Evolutionary conservation across 345 rosid genomes (phyloP).

Genomic region (Hibiscus tridactylites): DNA sequence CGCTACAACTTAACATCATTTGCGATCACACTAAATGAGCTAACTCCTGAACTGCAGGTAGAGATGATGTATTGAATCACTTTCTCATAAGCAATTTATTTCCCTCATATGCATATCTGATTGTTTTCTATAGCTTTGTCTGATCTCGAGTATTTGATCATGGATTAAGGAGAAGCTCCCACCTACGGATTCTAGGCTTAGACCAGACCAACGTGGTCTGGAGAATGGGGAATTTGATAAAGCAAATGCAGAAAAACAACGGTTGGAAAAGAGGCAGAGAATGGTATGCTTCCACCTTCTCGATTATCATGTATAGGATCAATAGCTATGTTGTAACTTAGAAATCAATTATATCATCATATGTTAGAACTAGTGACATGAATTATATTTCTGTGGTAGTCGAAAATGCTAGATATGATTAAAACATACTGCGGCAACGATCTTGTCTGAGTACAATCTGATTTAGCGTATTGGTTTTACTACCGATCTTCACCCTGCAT

Average conservation of each 20-base stretch:
- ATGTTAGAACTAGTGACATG: neutral
- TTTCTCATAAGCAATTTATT: constrained; percentile 19
- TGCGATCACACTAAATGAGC: constrained; percentile 85
- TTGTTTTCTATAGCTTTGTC: constrained; percentile 37
- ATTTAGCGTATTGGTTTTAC: neutral
- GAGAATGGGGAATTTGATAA: constrained; percentile 96
- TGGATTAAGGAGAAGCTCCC: constrained; percentile 94
- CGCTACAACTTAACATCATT: constrained; percentile 92
- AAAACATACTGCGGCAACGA: neutral
- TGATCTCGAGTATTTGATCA: constrained; percentile 57
- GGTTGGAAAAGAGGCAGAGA: constrained; percentile 90
- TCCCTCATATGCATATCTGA: constrained; percentile 32
- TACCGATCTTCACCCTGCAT: neutral
- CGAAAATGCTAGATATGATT: neutral
- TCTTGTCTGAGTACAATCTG: neutral
- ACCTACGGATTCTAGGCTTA: constrained; percentile 90
- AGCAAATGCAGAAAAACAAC: constrained; percentile 87
- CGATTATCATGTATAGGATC: neutral
- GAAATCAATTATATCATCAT: neutral
- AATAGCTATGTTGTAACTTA: neutral
- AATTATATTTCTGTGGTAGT: neutral
- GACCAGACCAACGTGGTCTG: constrained; percentile 93
- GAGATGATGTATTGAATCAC: constrained; percentile 25
- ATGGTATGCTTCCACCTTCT: constrained; percentile 41
- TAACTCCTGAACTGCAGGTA: constrained; percentile 90